Evolutionary conservation across 2,329 filamentous ascomycete species (phyloP), one percentile per base, ranked within the genome.

Genomic region (Aureobasidium sp.): DNA sequence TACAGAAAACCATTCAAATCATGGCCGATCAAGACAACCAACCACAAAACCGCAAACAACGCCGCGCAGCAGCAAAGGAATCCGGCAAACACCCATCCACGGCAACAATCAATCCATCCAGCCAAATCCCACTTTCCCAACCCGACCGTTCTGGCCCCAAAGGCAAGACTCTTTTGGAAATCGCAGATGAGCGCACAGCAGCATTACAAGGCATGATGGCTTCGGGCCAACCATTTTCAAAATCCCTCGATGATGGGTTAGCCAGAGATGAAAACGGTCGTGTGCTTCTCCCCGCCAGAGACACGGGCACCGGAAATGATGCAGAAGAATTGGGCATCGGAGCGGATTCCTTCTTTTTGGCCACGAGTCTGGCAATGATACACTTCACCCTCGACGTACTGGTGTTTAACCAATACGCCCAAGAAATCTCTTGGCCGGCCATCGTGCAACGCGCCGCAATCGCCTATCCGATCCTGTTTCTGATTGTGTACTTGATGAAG

Each of bases 361-460:
- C 71, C 6, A 69, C 80, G 10, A 82, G 81, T 57, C 69, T 93
- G 61, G 74, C 80, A 11, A 86, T 84, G 74, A 69, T 90, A 47
- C 86, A 91, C 65, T 83, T 90, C 60, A 88, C 85, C 0, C 76
- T 93, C 49, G 87, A 91, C 64, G 82, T 90, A 32, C 74, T 93
- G 10, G 86, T 90, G 19, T 85, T 89, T 66, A 78, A 84, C 60
- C 88, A 93, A 68, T 93, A 88, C 62, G 54, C 42, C n/a, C 75
- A 82, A 57, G 76, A 81, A 2, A 75, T 90, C 2, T 65, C 76
- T 3, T 88, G 83, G 82, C 54, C 63, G 1, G 68, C 72, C 21
- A 76, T 89, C 2, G 59, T 74, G 11, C 62, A 63, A 45, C 76
- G 85, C 41, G 74, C 81, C 1, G 63, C 69, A 1, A 75, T 64